Base-by-base conservation (phyloP, 768 basidiomycete species). In the Termitomyces sp. region DNA sequence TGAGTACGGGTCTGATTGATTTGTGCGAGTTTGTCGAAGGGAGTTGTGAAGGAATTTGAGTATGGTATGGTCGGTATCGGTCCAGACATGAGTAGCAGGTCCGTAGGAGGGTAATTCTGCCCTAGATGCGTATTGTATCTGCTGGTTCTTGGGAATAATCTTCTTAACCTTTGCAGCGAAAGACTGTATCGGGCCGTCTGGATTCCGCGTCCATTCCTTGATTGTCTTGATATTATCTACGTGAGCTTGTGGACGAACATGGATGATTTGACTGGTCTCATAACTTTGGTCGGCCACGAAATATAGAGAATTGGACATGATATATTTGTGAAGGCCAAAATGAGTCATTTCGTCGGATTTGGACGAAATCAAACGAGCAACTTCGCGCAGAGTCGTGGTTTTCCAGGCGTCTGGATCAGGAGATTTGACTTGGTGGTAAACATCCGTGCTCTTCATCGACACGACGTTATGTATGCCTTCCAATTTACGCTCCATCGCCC, bases 1-100 rank as follows among this genome's bases (percentile, higher is more conserved):
- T 1, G 74, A 68, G 68, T 87, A 92, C 0, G 90, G 90, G 57
- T 92, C 85, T 0, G n/a, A 12, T 70, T 94, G 91, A 42, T 73
- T 81, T 5, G 73, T 64, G 9, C 82, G 82, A 13, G 65, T 68
- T 24, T 74, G 73, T 11, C 82, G 81, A 38, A 91, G 69, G 18
- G 88, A 80, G 22, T 81, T 76, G 13, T 77, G 70, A 18, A 94
- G 75, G 57, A 90, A 89, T 2, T 75, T 75, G 22, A 92, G 72
- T 63, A 93, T 86, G 13, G 73, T 49, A 48, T 73, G 75, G 62
- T 94, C 91, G 4, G 79, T 73, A 16, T 73, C 66, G 33, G 77
- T 79, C 80, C 89, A 91, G 12, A 54, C 51, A 52, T 78, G 70
- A 54, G 66, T 36, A 63, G 76, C 63, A 58, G 62, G 65, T 60